phyloP scores from a whole-genome alignment of 768 basidiomycete genomes.

The Piloderma croceum region DNA sequence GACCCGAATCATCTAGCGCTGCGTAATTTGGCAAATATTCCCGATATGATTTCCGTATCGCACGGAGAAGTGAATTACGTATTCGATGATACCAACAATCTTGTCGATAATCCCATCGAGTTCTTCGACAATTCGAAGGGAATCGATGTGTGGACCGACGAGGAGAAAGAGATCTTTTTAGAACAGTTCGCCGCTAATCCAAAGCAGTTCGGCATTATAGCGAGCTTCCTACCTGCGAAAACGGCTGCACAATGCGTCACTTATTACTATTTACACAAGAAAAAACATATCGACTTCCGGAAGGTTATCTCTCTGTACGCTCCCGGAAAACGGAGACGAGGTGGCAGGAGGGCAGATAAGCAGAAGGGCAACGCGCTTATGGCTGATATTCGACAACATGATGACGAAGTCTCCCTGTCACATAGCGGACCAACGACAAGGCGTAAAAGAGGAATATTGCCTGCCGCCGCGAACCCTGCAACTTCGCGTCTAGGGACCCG shows the following conservation, averaged over 20 bases:
- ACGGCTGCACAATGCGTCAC: slow-evolving; percentile 84
- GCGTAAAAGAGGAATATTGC: slow-evolving; percentile 32
- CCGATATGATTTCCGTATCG: slow-evolving; percentile 81
- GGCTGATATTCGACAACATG: slow-evolving; percentile 75
- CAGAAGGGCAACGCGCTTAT: slow-evolving; percentile 79
- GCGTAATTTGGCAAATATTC: slow-evolving; percentile 79
- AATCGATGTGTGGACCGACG: slow-evolving; percentile 83
- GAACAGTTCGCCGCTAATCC: slow-evolving; percentile 80
- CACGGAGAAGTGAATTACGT: slow-evolving; percentile 53
- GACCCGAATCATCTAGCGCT: slow-evolving; percentile 86
- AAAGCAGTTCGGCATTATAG: slow-evolving; percentile 95
- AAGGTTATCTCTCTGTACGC: slow-evolving; percentile 63
- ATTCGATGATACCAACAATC: slow-evolving; percentile 83
- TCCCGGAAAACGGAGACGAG: slow-evolving; percentile 60
- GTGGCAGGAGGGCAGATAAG: slow-evolving; percentile 49
- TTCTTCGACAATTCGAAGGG: slow-evolving; percentile 71
- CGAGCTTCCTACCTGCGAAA: slow-evolving; percentile 76
- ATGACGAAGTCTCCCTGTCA: slow-evolving; percentile 36
- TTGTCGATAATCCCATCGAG: slow-evolving; percentile 67
- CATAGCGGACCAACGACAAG: slow-evolving; percentile 34
- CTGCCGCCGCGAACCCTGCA: slow-evolving; percentile 13
- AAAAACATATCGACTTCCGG: slow-evolving; percentile 78
- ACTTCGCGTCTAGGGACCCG: slow-evolving; percentile 38
- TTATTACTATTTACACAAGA: slow-evolving; percentile 95
- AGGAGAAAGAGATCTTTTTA: slow-evolving; percentile 73